Evolutionary conservation across 2,329 filamentous ascomycete species (phyloP).

Genomic region (Sphaceloma murrayae): DNA sequence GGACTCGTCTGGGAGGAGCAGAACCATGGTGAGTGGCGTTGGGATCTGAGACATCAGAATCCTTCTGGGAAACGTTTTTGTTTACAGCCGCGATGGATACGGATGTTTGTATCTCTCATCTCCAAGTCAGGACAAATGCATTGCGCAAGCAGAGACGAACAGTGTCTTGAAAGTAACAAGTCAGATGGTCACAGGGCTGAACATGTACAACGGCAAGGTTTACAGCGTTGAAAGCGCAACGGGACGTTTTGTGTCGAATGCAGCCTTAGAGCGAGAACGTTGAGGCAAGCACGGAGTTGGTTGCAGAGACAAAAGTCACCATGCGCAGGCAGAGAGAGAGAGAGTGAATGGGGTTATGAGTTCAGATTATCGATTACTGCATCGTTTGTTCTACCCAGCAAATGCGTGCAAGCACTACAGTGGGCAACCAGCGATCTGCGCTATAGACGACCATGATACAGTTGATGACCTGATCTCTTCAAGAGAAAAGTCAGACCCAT

Average conservation of each 20-base stretch:
- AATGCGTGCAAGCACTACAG: neutral
- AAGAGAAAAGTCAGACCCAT: neutral
- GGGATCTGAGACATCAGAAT: neutral
- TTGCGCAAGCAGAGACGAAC: too few relatives aligned
- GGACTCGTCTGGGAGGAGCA: too few relatives aligned
- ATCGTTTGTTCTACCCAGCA: neutral
- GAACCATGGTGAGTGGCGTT: neutral
- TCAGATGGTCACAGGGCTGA: too few relatives aligned
- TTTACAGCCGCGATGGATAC: neutral
- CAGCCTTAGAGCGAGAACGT: too few relatives aligned
- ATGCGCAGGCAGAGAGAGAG: neutral
- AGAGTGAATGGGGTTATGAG: neutral
- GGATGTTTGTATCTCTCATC: neutral
- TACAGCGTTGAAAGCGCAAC: too few relatives aligned
- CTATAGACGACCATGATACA: neutral
- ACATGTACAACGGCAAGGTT: too few relatives aligned
- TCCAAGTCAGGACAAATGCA: too few relatives aligned
- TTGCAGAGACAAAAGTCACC: too few relatives aligned
- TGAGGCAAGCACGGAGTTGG: too few relatives aligned
- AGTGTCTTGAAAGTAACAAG: too few relatives aligned
- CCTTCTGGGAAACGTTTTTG: neutral
- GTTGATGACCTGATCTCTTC: neutral
- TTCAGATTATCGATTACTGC: neutral
- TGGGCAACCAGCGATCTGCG: neutral
- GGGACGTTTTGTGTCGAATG: too few relatives aligned